Base-by-base conservation (phyloP, 768 basidiomycete species). In the Mycena floridula region DNA sequence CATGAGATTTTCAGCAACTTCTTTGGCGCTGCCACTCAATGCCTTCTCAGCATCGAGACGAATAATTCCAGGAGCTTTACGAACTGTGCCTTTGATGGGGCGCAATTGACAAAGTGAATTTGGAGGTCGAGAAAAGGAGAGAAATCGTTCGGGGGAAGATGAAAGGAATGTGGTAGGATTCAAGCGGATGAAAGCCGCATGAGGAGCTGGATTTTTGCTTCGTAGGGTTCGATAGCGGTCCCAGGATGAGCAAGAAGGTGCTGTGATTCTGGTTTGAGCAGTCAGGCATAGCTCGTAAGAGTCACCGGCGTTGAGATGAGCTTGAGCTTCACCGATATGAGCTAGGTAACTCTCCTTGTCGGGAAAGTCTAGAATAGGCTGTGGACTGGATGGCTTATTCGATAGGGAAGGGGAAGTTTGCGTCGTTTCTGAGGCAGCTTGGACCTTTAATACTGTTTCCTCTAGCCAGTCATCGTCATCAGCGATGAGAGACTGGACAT, bases 1-100 rank as follows among this genome's bases (percentile, higher is more conserved):
- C 94, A 98, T 97, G 45, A 98, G 64, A 59, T 98, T 98, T 68
- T 97, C 94, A 0, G 93, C 94, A 2, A 94, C 81, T 62, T 98
- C 94, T 60, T 98, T 98, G 35, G 67, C 69, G 59, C 76, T 85
- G 5, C 83, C 82, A 12, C 68, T 69, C 45, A 86, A 63, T 12
- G 73, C 60, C 61, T 81, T 53, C 54, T 85, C 81, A n/a, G 83
- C 83, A 39, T 79, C 74, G 44, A 73, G 77, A 22, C 78, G 78
- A 15, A 75, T 82, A 46, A 83, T 70, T 7, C 69, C 70, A 6
- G 82, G 79, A 3, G 68, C 77, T 61, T 88, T 89, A 36, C 81
- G 79, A 21, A 90, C 70, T 1, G 94, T 96, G 6, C 94, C 94
- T 55, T 97, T 98, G 58, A 98, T 96, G 3, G 94, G 94, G 43